Conservation (phyloP, 169 alveolate species). For the Plasmodium yoelii region DNA sequence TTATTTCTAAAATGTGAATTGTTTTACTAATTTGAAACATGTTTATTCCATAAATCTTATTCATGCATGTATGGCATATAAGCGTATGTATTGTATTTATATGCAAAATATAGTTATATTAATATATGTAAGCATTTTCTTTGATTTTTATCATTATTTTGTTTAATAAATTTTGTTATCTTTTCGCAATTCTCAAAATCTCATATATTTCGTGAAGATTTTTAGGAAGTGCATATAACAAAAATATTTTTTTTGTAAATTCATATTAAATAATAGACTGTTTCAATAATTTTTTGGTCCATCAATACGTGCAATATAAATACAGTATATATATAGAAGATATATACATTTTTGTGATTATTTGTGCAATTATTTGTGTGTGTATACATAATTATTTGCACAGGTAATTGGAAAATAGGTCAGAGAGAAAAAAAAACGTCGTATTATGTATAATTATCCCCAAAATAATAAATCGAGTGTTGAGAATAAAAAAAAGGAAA, state of each 20-base stretch:
- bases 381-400: background rate
- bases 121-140: no score
- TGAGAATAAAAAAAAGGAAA: conserved; percentile 25
- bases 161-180: no score
- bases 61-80: background rate
- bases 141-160: no score
- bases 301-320: background rate
- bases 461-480: conserved; percentile 5
- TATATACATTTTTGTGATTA: background rate
- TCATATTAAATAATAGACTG: no score
- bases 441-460: conserved; percentile 43
- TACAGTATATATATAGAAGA: background rate
- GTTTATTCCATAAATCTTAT: background rate
- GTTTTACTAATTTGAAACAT: background rate
- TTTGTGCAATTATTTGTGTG: background rate
- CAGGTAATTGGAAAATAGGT: background rate
- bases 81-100: background rate
- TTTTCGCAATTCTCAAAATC: no score
- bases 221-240: no score
- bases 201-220: no score
- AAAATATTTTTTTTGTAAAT: no score
- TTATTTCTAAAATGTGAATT: background rate
- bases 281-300: no score
- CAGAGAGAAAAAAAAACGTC: conserved; percentile 10
- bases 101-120: background rate